Percentiles rank a stretch among this genome's conserved stretches.
Evolutionary conservation across 2,329 filamentous ascomycete genomes (phyloP).

Genomic region (Cryphonectria nitschkei): DNA sequence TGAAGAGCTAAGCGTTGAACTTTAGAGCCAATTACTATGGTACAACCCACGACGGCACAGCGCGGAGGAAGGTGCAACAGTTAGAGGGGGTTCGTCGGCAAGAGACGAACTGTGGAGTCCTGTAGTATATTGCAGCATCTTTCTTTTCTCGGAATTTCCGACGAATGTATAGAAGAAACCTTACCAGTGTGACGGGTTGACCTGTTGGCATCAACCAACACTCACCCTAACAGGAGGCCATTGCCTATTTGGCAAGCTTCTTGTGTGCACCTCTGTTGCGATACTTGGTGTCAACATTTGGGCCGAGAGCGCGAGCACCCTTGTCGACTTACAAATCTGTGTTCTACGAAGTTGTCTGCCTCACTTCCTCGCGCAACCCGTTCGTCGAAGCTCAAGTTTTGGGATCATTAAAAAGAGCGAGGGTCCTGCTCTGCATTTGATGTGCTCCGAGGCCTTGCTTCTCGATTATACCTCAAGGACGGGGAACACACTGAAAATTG

Average conservation of each 20-base stretch:
- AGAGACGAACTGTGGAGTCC: background rate
- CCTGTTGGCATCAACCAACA: background rate
- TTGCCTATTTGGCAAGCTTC: background rate
- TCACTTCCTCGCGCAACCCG: background rate
- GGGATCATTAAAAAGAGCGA: background rate
- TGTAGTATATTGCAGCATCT: background rate
- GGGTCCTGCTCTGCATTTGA: background rate
- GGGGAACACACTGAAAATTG: background rate
- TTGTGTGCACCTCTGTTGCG: background rate
- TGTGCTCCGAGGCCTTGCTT: background rate
- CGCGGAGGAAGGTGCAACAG: background rate
- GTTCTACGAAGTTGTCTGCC: background rate
- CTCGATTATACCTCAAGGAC: background rate
- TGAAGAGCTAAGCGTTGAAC: background rate
- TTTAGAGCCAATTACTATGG: background rate
- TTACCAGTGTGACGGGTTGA: background rate
- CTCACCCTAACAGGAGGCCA: background rate
- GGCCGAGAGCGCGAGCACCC: slow-evolving; percentile 1
- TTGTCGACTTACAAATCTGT: background rate
- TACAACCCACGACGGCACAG: background rate
- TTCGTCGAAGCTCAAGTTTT: background rate
- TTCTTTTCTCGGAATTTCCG: background rate
- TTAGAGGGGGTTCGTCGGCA: background rate
- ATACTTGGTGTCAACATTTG: background rate
- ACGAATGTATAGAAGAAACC: background rate